Evolutionary conservation across 495 filamentous ascomycete genomes (phyloP), one percentile per base, ranked within the genome.

Genomic region (Annulohypoxylon bovei): DNA sequence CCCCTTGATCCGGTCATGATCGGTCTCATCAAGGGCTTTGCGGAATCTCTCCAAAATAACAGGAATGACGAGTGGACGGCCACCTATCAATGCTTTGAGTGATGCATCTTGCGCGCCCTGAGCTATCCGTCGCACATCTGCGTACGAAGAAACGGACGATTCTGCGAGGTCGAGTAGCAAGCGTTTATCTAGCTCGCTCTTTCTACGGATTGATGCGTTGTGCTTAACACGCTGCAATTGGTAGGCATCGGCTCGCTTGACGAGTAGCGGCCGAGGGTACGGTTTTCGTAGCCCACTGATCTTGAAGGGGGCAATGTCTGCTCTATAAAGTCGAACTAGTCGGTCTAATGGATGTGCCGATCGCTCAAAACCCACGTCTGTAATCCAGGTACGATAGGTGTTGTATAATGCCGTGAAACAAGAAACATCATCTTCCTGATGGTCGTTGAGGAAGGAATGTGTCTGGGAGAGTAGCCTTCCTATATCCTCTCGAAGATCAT

Each of bases 351-450:
- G 92, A 76, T 97, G 96, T 5, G 95, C 95, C 7, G 94, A 97
- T 62, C 95, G 84, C 75, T 99, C 95, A 63, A 97, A 96, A 18
- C 96, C 96, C 47, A 98, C 93, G 71, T 99, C 95, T 6, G 96
- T 91, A 73, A 99, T 97, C 93, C 93, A 99, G n/a, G 91, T 93
- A 14, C 91, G 83, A 78, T 97, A 99, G 0, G 95, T 91, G 23
- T 89, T 92, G 77, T 98, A 99, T 9, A 99, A 77, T 23, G 94
- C 88, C 32, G 91, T 96, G 79, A 98, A 99, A 80, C 93, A 97
- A 1, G 92, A 87, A 9, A 99, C 95, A 74, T 98, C 95, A 76
- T 99, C 95, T 76, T 98, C 91, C 76, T 97, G 94, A 55, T 94
- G 91, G 46, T 88, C 82, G 9, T 85, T 89, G 59, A 99, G 78